Base-by-base conservation (phyloP, 1,139 yeast species). In the Sugiyamaella castrensis region DNA sequence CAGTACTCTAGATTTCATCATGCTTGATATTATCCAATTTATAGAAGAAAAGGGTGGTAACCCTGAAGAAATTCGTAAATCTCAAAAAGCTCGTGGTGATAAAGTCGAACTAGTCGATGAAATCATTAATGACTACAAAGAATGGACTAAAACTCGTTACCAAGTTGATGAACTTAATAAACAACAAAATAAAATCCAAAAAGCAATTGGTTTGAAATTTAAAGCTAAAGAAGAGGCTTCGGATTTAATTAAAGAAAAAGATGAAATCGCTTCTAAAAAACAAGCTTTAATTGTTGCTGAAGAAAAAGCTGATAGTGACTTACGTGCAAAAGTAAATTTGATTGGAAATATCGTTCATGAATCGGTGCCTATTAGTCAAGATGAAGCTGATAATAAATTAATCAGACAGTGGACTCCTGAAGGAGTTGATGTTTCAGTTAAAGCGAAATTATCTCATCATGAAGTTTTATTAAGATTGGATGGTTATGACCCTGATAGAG, bases 401-500 rank as follows among this genome's bases (percentile, higher is more conserved):
- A 84, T 91, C 41, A 84, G 87, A 70, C 79, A 82, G 43, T 92
- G 98, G 97, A 81, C 80, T 52, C 98, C 97, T 50, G 77, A 75
- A 53, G 81, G 79, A 16, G 75, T 77, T 54, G 77, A 73, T 48
- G 79, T 76, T 56, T 75, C 80, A 55, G 82, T 79, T 51, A 74
- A 77, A 59, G 97, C 96, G 53, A 73, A 75, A 40, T 79, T 91
- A 68, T 91, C 98, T 31, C 98, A 92, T 69, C 98, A 92, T 68
- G 98, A 92, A 74, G 85, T 94, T 49, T 78, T 94, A 61, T 79
- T 94, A 61, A 83, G 98, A 73, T 77, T 92, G 60, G 97, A 92
- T 65, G 99, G 99, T 57, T 92, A 88, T 70, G 99, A 92, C 69
- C 98, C 96, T 58, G 98, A 92, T 72, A 86, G 99, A 74, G 99